Evolutionary conservation across 495 filamentous ascomycete genomes (phyloP).

Genomic region (Durotheca rogersii): DNA sequence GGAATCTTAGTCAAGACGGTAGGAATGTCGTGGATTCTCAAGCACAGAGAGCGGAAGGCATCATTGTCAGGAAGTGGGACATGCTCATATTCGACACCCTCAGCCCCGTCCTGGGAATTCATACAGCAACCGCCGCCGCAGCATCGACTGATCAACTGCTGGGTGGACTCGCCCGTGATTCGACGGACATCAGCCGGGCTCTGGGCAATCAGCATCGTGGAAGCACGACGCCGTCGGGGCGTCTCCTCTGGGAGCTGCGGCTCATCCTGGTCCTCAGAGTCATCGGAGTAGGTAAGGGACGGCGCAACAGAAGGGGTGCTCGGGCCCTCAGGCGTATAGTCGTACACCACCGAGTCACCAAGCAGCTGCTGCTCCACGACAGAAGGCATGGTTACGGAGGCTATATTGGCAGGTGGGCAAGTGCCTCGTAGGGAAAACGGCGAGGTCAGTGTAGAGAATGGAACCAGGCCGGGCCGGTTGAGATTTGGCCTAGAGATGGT

Average conservation of each 20-base stretch:
- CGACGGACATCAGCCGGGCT: constrained; percentile 71
- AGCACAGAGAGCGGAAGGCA: constrained; percentile 73
- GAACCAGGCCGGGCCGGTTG: too few species aligned
- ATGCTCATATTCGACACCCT: constrained; percentile 54
- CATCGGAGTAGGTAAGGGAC: constrained; percentile 54
- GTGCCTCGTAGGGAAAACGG: background rate
- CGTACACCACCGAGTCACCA: constrained; percentile 21
- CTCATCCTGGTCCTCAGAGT: constrained; percentile 47
- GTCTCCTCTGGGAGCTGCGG: constrained; percentile 27
- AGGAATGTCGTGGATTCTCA: constrained; percentile 74
- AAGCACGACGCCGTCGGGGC: constrained; percentile 64
- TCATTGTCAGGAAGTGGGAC: constrained; percentile 77
- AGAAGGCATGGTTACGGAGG: constrained; percentile 21
- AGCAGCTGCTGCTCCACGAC: constrained; percentile 19
- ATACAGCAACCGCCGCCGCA: constrained; percentile 95
- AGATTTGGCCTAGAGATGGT: too few species aligned
- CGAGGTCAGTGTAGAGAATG: too few species aligned
- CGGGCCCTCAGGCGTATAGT: constrained; percentile 41
- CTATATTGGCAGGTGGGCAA: background rate
- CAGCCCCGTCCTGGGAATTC: constrained; percentile 57
- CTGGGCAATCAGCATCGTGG: constrained; percentile 76
- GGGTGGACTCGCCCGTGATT: constrained; percentile 63
- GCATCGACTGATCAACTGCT: constrained; percentile 67
- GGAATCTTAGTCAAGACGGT: constrained; percentile 68
- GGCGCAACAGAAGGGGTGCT: constrained; percentile 43